Conservation (phyloP, 169 alveolate species). For the Plasmodium knowlesi region DNA sequence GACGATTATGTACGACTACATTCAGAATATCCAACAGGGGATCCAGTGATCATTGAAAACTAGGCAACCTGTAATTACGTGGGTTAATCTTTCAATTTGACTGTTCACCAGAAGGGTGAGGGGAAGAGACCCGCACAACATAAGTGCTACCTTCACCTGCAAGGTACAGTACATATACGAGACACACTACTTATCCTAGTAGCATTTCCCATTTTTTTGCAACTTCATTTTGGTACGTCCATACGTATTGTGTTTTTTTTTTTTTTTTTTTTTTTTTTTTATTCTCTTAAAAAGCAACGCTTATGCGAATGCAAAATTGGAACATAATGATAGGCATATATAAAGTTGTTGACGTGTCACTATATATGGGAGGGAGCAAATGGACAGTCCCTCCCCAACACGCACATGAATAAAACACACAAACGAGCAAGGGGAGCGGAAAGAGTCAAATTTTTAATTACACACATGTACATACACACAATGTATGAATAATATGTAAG, state of each 20-base stretch:
- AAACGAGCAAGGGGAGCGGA: neutral
- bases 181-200: neutral
- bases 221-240: neutral
- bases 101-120: too few species aligned
- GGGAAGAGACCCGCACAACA: too few species aligned
- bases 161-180: neutral
- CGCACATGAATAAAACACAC: neutral
- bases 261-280: too few species aligned
- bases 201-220: neutral
- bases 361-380: neutral
- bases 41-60: constrained; percentile 1
- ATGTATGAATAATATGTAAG: neutral
- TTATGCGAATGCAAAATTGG: neutral
- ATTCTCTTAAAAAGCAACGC: neutral
- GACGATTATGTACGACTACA: constrained; percentile 68
- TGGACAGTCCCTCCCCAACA: neutral
- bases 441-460: neutral
- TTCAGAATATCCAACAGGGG: constrained; percentile 72
- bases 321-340: neutral
- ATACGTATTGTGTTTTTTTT: neutral
- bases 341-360: neutral
- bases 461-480: neutral
- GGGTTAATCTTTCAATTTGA: neutral
- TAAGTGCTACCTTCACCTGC: neutral
- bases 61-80: neutral